Evolutionary conservation across 768 basidiomycete genomes (phyloP), one percentile per base, ranked within the genome.

Genomic region (Jaapia argillacea): DNA sequence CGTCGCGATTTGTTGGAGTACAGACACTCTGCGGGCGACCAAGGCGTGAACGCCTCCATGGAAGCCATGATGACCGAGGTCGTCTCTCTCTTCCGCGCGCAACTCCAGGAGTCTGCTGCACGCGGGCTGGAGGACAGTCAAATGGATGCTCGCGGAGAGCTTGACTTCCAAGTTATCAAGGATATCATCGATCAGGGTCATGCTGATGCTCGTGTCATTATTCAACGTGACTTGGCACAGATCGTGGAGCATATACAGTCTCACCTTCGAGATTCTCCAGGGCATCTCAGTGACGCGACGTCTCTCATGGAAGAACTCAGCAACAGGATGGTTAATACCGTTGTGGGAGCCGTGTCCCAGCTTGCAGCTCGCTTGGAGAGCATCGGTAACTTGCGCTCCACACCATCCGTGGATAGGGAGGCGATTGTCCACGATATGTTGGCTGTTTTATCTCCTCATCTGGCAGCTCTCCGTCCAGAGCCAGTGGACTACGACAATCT

Each of bases 401-500:
- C 58, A 5, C 64, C 70, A 35, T 64, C 70, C 47, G 60, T 75
- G 43, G 73, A 79, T 46, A 74, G 74, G 36, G 77, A 81, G 52
- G 55, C 69, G 28, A 65, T 87, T 42, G 70, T 81, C 16, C 74
- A 76, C 42, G 79, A 80, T 33, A 57, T 90, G 12, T 60, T 79
- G 51, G 59, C 62, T 36, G 72, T 69, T 6, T 61, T 89, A 27
- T 58, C 67, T 4, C 86, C 88, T 0, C 68, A 75, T 42, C 61
- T 90, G n/a, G 60, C 66, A 3, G 68, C 79, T 1, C 56, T 82
- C 18, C 79, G 74, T 22, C 65, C 73, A 22, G 85, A 85, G 42
- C 67, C 77, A 10, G 68, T 91, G 39, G 86, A 91, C 55, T 86
- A 90, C 53, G 84, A 88, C 26, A 68, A 72, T 50, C 65, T 91